A percentile compares a stretch with the other conserved stretches of the same genome.
Conservation (phyloP, 1,139 yeast genomes). For the Geotrichum macrosporum region DNA sequence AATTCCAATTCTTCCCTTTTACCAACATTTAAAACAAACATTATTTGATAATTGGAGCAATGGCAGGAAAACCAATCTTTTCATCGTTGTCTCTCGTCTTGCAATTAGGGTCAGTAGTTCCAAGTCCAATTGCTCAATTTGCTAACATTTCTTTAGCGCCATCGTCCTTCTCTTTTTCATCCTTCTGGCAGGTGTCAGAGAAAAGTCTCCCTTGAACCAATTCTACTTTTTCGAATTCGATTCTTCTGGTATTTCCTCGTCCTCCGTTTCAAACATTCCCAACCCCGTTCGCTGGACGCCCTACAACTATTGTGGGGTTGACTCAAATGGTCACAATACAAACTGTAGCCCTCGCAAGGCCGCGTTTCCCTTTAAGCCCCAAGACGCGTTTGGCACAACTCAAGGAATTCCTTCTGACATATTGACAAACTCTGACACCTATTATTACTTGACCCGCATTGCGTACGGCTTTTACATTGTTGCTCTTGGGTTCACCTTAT, state of each 20-base stretch:
- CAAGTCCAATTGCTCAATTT: too few species aligned
- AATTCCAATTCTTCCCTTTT: too few species aligned
- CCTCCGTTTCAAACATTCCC: constrained; percentile 35
- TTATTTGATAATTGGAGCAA: too few species aligned
- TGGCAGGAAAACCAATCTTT: too few species aligned
- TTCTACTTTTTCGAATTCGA: constrained; percentile 73
- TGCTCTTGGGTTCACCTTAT: constrained; percentile 52
- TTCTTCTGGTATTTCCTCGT: constrained; percentile 52
- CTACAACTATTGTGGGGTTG: constrained; percentile 56
- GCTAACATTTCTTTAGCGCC: constrained; percentile 36
- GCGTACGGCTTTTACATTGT: constrained; percentile 65
- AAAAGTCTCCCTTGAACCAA: constrained; percentile 46
- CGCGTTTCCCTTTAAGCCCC: constrained; percentile 67
- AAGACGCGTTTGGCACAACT: constrained; percentile 48
- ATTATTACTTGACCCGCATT: constrained; percentile 60
- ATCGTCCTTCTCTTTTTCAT: constrained; percentile 57
- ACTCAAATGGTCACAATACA: constrained; percentile 39
- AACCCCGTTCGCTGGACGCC: constrained; percentile 63
- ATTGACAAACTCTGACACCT: constrained; percentile 44
- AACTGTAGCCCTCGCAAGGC: constrained; percentile 49
- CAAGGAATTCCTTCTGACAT: constrained; percentile 49
- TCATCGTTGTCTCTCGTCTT: too few species aligned
- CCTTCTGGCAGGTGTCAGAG: constrained; percentile 58
- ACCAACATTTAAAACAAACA: too few species aligned
- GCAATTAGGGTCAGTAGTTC: too few species aligned